Conservation (phyloP, 2,329 filamentous ascomycete species). For the Diplocarpon rosae region DNA sequence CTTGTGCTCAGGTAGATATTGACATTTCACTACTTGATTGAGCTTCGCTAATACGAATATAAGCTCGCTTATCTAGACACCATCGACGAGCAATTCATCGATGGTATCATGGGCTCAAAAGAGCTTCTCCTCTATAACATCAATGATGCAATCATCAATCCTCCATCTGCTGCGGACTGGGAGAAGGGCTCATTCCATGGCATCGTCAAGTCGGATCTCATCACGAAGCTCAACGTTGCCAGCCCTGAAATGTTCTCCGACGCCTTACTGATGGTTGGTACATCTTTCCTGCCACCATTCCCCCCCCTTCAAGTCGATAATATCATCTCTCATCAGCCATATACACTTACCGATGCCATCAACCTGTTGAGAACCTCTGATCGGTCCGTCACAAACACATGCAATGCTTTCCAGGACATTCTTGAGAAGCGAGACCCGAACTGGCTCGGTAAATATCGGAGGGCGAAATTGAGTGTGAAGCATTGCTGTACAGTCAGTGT, state of each 20-base stretch:
- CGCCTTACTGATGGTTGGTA: slow-evolving; percentile 72
- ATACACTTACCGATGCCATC: slow-evolving; percentile 62
- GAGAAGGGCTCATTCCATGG: slow-evolving; percentile 51
- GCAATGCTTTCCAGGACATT: slow-evolving; percentile 70
- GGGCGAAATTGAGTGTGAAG: slow-evolving; percentile 72
- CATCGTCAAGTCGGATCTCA: slow-evolving; percentile 56
- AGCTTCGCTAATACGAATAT: slow-evolving; percentile 4
- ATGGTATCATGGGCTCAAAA: slow-evolving; percentile 72
- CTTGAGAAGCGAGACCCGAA: slow-evolving; percentile 57
- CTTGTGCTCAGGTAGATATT: slow-evolving; percentile 64
- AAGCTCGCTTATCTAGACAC: slow-evolving; percentile 72
- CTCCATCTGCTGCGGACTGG: slow-evolving; percentile 53
- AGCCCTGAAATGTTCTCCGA: slow-evolving; percentile 69
- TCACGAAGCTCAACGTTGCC: slow-evolving; percentile 52
- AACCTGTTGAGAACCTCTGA: slow-evolving; percentile 64
- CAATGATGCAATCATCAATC: slow-evolving; percentile 61
- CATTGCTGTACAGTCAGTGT: slow-evolving; percentile 67
- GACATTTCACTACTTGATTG: slow-evolving; percentile 12
- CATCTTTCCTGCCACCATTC: slow-evolving; percentile 66
- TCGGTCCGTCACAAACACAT: slow-evolving; percentile 60
- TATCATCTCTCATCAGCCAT: slow-evolving; percentile 39
- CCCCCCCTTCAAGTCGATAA: slow-evolving; percentile 58
- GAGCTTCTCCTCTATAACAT: slow-evolving; percentile 81
- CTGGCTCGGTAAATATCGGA: slow-evolving; percentile 80
- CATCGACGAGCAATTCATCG: slow-evolving; percentile 53